A percentile compares a stretch with the other conserved stretches of the same genome.
Evolutionary conservation across 306 rosid genomes (phyloP).

Genomic region (Quercus dentata): DNA sequence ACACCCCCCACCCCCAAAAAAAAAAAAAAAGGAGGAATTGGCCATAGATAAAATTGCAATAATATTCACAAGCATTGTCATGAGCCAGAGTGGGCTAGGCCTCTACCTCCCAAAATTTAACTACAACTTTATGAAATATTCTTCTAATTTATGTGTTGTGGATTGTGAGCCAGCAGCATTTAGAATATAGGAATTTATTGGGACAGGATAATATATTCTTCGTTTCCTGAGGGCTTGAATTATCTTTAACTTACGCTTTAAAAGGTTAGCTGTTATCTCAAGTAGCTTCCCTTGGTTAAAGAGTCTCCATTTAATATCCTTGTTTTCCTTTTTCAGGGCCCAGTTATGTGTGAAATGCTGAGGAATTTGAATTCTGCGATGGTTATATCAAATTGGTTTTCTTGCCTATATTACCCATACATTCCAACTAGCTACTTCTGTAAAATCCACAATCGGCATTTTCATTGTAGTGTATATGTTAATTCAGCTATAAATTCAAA

Average conservation of each 20-base stretch:
- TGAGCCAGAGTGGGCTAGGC: too few relatives aligned
- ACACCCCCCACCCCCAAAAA: too few relatives aligned
- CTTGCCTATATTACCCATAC: constrained; percentile 30
- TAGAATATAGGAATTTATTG: not conserved
- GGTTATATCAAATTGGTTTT: constrained; percentile 30
- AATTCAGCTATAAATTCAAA: constrained; percentile 16
- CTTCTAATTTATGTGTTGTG: too few relatives aligned
- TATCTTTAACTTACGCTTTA: not conserved
- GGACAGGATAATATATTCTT: not conserved
- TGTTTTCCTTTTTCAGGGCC: constrained; percentile 1
- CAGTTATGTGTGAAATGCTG: constrained; percentile 16
- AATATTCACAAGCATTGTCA: too few relatives aligned
- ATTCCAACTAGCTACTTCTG: constrained; percentile 20
- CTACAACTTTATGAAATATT: too few relatives aligned
- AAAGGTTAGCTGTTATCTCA: constrained; percentile 3
- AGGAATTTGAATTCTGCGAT: constrained; percentile 8
- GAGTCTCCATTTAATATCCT: not conserved
- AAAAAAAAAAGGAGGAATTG: too few relatives aligned
- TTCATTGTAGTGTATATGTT: not conserved
- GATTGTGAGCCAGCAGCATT: too few relatives aligned
- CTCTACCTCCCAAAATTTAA: too few relatives aligned
- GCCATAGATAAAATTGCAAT: too few relatives aligned
- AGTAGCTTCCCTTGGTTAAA: not conserved
- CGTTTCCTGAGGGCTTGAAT: not conserved
- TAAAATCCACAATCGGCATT: constrained; percentile 11